Conservation (phyloP, 1,139 yeast species). For the Taphrina populina region DNA sequence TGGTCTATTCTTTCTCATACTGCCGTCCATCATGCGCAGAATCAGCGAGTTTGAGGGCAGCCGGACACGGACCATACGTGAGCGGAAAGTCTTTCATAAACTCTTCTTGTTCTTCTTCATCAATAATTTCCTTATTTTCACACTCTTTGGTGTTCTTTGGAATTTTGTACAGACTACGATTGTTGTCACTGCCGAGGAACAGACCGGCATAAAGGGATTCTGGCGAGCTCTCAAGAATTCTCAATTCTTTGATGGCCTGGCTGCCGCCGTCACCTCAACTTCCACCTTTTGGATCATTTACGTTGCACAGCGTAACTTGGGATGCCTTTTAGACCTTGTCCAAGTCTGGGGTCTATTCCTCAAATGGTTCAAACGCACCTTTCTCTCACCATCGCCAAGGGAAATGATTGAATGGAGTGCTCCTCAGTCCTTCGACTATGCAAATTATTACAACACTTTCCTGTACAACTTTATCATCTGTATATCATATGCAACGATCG, state of each 20-base stretch:
- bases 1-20: slow-evolving; percentile 44
- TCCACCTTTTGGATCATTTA: slow-evolving; percentile 51
- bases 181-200: slow-evolving; percentile 29
- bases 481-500: slow-evolving; percentile 47
- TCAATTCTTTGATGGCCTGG: slow-evolving; percentile 27
- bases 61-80: slow-evolving; percentile 47
- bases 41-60: slow-evolving; percentile 48
- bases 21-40: slow-evolving; percentile 47
- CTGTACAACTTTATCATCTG: slow-evolving; percentile 48
- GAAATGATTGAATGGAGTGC: slow-evolving; percentile 45
- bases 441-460: slow-evolving; percentile 45
- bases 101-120: slow-evolving; percentile 47
- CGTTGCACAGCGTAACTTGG: slow-evolving; percentile 44
- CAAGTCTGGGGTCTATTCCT: slow-evolving; percentile 44
- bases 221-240: slow-evolving; percentile 35
- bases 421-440: slow-evolving; percentile 47
- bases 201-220: slow-evolving; percentile 39
- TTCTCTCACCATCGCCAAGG: slow-evolving; percentile 47
- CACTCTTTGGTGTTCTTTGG: slow-evolving; percentile 49
- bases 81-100: slow-evolving; percentile 47
- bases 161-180: slow-evolving; percentile 45
- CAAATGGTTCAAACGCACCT: slow-evolving; percentile 42
- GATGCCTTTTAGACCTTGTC: slow-evolving; percentile 44
- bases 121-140: slow-evolving; percentile 38
- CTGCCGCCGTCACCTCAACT: slow-evolving; percentile 44